phyloP scores from a whole-genome alignment of 768 basidiomycete species.

The Pulveroboletus frians region DNA sequence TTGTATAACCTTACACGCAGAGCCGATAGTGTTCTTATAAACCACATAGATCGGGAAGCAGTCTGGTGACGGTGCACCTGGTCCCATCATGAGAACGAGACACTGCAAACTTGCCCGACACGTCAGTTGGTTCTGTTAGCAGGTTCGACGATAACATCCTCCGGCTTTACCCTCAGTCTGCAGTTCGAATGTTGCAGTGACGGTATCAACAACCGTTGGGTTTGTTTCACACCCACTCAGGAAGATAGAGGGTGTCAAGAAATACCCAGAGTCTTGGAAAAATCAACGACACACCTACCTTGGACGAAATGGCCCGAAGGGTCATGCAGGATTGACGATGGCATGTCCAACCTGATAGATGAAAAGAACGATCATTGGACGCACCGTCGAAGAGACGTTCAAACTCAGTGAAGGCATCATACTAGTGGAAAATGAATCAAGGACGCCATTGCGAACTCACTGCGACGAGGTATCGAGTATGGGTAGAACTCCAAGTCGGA shows the following conservation, averaged over 20 bases:
- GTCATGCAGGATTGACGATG: too few species aligned
- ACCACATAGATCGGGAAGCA: too few species aligned
- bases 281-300: neutral
- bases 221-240: conserved; percentile 44
- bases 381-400: conserved; percentile 1
- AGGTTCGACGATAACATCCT: conserved; percentile 42
- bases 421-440: conserved; percentile 8
- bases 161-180: conserved; percentile 43
- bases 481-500: too few species aligned
- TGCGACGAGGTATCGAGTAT: too few species aligned
- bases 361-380: neutral
- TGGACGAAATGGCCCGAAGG: too few species aligned
- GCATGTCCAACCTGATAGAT: neutral
- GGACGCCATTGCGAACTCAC: too few species aligned
- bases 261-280: conserved; percentile 17
- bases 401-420: neutral
- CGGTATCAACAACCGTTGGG: conserved; percentile 25
- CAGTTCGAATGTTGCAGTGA: conserved; percentile 50
- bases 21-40: too few species aligned
- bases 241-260: too few species aligned
- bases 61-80: conserved; percentile 33
- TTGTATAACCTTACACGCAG: too few species aligned
- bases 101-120: conserved; percentile 41
- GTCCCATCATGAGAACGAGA: conserved; percentile 33
- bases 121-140: conserved; percentile 37